Base-by-base conservation (phyloP, 73 alveolate species). In the Breviolum minutum region DNA sequence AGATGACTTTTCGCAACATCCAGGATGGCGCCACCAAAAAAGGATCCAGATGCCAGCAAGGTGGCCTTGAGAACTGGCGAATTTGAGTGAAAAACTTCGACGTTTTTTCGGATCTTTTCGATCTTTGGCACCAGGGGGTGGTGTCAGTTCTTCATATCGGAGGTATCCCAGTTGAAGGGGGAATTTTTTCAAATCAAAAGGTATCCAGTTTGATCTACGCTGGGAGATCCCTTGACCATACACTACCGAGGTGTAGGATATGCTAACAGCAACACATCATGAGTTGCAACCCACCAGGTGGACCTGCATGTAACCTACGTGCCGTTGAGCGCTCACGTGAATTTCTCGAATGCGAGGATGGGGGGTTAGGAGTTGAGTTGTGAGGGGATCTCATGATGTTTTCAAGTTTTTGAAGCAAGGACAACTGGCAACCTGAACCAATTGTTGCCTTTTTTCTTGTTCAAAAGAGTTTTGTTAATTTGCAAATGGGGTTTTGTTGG, bases 301-400 rank as follows among this genome's bases (percentile, higher is more conserved):
- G 98, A 92, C 87, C 90, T 92, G 68, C 98, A 92, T 32, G 91
- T 81, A 48, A 92, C 98, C 68, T 60, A 92, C n/a, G 98, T 92
- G 98, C 91, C 98, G 69, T 70, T 92, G 98, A 92, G 98, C 79
- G 98, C 98, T 26, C 98, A 90, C 20, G 83, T 92, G 79, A 92
- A 92, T 29, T 92, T 70, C 27, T 66, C 62, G 48, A 90, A 48
- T 62, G 82, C 77, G 22, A 92, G 98, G 98, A 63, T 54, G 6
- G 32, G 60, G 76, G 76, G 14, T 77, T 61, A 6, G 63, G 87
- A 8, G 54, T 77, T 22, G 63, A 17, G 17, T 22, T 68, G n/a
- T 17, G 77, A 68, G 77, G 77, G 54, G 54, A 40, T 40, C 54
- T 40, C 3, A 40, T 68, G 17, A 40, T 68, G 17, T 22, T 68